Conservation (phyloP, 2,329 filamentous ascomycete species). For the Cladophialophora chaetospira region DNA sequence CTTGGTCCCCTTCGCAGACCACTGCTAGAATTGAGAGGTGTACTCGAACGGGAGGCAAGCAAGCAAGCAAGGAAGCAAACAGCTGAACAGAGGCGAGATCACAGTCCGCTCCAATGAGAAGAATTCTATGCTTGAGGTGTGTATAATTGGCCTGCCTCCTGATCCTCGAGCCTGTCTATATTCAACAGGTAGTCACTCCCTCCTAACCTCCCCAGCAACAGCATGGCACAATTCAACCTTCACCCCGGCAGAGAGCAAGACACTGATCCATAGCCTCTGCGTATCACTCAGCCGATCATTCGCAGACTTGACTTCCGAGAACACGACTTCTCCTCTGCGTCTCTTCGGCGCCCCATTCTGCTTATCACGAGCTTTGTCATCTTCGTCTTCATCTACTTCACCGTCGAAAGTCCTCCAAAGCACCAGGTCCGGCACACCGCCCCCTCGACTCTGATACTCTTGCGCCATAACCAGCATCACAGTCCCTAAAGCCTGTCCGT, state of each 20-base stretch:
- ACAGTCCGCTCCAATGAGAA: too few relatives aligned
- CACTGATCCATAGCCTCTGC: slow-evolving; percentile 95
- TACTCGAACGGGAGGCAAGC: too few relatives aligned
- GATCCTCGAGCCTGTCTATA: too few relatives aligned
- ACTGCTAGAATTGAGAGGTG: too few relatives aligned
- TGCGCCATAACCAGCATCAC: slow-evolving; percentile 94
- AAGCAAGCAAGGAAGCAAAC: too few relatives aligned
- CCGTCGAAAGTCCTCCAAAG: slow-evolving; percentile 65
- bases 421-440: slow-evolving; percentile 89
- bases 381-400: slow-evolving; percentile 34
- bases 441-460: slow-evolving; percentile 83
- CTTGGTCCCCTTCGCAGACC: too few relatives aligned
- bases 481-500: slow-evolving; percentile 75
- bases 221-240: slow-evolving; percentile 78
- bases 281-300: slow-evolving; percentile 96
- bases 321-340: slow-evolving; percentile 66
- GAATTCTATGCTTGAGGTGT: too few relatives aligned
- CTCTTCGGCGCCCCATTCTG: slow-evolving; percentile 37
- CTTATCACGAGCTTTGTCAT: slow-evolving; percentile 16
- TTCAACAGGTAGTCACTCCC: too few relatives aligned
- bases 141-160: too few relatives aligned
- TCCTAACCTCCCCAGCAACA: too few relatives aligned
- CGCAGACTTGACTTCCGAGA: slow-evolving; percentile 76
- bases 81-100: too few relatives aligned
- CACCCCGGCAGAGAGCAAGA: slow-evolving; percentile 80